phyloP scores from a whole-genome alignment of 106 monocot species.

The Platanthera zijinensis region DNA sequence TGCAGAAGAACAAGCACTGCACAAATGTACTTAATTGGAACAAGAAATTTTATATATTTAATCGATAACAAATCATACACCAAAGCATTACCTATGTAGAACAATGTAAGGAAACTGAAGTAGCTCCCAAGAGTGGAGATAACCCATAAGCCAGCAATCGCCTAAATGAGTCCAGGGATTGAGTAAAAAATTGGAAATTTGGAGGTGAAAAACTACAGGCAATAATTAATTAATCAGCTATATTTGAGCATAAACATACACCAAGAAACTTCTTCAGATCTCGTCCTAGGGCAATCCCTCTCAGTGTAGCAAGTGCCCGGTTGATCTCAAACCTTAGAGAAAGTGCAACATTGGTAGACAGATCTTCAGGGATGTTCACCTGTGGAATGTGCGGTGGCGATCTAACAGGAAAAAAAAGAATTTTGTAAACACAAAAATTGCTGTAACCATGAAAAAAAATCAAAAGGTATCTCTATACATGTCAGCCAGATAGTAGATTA shows the following conservation, averaged over 20 bases:
- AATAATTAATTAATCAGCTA: not conserved
- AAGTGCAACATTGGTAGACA: slow-evolving; percentile 24
- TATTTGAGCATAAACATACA: slow-evolving; percentile 21
- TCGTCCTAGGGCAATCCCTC: slow-evolving; percentile 35
- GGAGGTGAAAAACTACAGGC: not conserved
- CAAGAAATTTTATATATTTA: not conserved
- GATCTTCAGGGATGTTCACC: slow-evolving; percentile 38
- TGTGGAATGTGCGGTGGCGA: slow-evolving; percentile 37
- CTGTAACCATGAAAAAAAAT: not conserved
- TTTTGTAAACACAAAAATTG: not conserved
- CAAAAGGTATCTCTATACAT: not conserved
- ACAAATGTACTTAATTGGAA: not conserved
- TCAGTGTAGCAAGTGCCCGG: slow-evolving; percentile 13
- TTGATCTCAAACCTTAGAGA: slow-evolving; percentile 34
- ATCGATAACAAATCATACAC: not conserved
- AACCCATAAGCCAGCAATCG: slow-evolving; percentile 14
- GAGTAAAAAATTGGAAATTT: not conserved
- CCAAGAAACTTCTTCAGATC: slow-evolving; percentile 45
- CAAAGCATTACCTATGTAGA: slow-evolving; percentile 8
- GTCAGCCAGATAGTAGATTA: slow-evolving; percentile 8
- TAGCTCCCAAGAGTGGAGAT: slow-evolving; percentile 7
- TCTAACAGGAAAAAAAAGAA: slow-evolving; percentile 15
- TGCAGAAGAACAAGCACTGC: slow-evolving; percentile 22
- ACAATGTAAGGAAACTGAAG: slow-evolving; percentile 8
- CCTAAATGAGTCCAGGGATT: slow-evolving; percentile 5